These are phyloP conservation scores for Pulveroboletus sp. DNA, from an alignment of 768 basidiomycete species.

Conservation along the genomic window DNA sequence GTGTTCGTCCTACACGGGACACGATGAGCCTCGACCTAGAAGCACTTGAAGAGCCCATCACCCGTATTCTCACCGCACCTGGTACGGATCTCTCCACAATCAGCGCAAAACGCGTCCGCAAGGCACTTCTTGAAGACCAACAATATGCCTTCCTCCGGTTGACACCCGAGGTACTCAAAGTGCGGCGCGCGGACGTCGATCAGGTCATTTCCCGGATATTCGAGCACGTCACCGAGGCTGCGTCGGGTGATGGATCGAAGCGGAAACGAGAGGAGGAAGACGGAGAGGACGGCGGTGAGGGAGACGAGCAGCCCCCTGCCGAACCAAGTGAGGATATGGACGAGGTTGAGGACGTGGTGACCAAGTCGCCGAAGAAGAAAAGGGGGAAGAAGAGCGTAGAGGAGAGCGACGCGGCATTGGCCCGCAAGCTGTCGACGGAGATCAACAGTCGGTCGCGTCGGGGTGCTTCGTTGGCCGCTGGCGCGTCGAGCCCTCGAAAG, in stretches of 20 bases:
- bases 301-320: conserved; percentile 10
- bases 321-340: conserved; percentile 11
- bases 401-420: conserved; percentile 65
- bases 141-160: conserved; percentile 38
- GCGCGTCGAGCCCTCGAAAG: conserved; percentile 40
- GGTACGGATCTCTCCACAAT: conserved; percentile 74
- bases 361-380: conserved; percentile 39
- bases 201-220: conserved; percentile 62
- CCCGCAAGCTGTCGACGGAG: conserved; percentile 65
- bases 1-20: not conserved
- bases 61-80: conserved; percentile 68
- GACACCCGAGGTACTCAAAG: conserved; percentile 57
- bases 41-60: conserved; percentile 57
- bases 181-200: conserved; percentile 66
- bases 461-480: conserved; percentile 35
- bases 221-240: conserved; percentile 46
- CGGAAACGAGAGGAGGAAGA: conserved; percentile 28
- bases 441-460: conserved; percentile 60
- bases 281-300: conserved; percentile 12
- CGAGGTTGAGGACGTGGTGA: conserved; percentile 11
- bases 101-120: conserved; percentile 86
- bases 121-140: conserved; percentile 50
- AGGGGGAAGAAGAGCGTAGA: conserved; percentile 43
- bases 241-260: conserved; percentile 22
- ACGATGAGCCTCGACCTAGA: conserved; percentile 51